Conservation (phyloP, 805 yeast species). For the Saccharomycopsis sp. region DNA sequence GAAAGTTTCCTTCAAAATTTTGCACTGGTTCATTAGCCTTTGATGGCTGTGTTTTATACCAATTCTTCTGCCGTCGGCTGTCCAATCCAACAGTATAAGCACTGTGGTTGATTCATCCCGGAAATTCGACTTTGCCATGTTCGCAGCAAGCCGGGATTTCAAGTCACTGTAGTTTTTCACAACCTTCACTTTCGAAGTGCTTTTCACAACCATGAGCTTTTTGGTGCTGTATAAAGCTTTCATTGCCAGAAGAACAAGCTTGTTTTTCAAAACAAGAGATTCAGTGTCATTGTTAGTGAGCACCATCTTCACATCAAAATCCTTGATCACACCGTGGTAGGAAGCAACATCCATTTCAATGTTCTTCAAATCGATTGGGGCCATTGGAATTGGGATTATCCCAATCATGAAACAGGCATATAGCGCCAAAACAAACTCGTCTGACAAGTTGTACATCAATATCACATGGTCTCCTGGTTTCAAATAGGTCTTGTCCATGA, state of each 20-base stretch:
- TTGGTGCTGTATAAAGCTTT: conserved; percentile 33
- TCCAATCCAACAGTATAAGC: conserved; percentile 58
- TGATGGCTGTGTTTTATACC: conserved; percentile 48
- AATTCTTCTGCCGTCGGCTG: conserved; percentile 60
- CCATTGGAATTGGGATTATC: conserved; percentile 64
- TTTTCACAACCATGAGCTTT: conserved; percentile 47
- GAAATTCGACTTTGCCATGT: conserved; percentile 26
- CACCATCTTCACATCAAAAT: conserved; percentile 61
- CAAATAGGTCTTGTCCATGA: conserved; percentile 56
- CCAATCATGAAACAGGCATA: conserved; percentile 85
- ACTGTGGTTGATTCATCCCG: conserved; percentile 39
- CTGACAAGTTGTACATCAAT: conserved; percentile 77
- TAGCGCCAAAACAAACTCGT: conserved; percentile 74
- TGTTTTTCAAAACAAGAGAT: conserved; percentile 48
- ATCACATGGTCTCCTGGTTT: conserved; percentile 66
- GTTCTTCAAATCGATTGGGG: conserved; percentile 58
- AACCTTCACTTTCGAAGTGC: conserved; percentile 50
- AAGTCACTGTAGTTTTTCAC: conserved; percentile 22
- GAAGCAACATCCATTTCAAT: conserved; percentile 67
- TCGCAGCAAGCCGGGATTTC: conserved; percentile 19
- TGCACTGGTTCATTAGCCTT: conserved; percentile 68
- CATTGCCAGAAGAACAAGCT: conserved; percentile 50
- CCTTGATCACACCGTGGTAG: conserved; percentile 54
- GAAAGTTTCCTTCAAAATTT: conserved; percentile 86
- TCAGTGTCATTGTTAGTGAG: conserved; percentile 77